Percentiles rank a stretch among this genome's conserved stretches.
Evolutionary conservation across 345 rosid species (phyloP).

Genomic region (Citrus trifoliata): DNA sequence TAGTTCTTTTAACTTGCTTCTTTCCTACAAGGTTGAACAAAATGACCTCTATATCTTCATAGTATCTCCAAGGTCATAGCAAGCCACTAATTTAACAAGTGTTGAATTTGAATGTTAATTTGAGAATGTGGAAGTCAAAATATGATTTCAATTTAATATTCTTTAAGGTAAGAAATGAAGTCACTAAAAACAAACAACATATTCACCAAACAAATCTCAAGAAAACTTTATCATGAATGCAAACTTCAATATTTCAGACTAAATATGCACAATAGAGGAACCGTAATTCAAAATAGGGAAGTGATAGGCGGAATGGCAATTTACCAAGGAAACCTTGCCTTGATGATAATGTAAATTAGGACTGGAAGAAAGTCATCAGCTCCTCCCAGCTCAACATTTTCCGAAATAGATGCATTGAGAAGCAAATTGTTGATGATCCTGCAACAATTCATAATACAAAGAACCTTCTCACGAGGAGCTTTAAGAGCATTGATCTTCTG

Average conservation of each 20-base stretch:
- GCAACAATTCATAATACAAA: slow-evolving; percentile 56
- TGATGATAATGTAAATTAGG: slow-evolving; percentile 52
- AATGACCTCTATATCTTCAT: not conserved
- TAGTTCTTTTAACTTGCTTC: not conserved
- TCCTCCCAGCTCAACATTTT: slow-evolving; percentile 42
- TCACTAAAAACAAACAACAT: too few relatives aligned
- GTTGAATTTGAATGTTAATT: not conserved
- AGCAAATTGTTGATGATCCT: slow-evolving; percentile 53
- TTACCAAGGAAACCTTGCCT: slow-evolving; percentile 75
- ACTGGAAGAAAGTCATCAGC: slow-evolving; percentile 66
- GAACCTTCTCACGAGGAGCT: slow-evolving; percentile 52
- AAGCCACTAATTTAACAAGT: not conserved
- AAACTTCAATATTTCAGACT: not conserved
- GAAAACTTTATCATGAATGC: not conserved
- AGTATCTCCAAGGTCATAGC: not conserved
- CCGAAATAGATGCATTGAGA: slow-evolving; percentile 53
- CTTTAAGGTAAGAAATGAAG: not conserved
- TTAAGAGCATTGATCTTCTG: slow-evolving; percentile 41
- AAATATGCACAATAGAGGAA: not conserved
- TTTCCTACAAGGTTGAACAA: not conserved
- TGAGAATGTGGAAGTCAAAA: not conserved
- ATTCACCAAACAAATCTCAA: not conserved
- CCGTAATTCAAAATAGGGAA: not conserved
- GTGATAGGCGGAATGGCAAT: slow-evolving; percentile 26
- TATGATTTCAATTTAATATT: not conserved